Conservation (phyloP, 108 stramenopile genomes). For the Cyclotella distinguenda region DNA sequence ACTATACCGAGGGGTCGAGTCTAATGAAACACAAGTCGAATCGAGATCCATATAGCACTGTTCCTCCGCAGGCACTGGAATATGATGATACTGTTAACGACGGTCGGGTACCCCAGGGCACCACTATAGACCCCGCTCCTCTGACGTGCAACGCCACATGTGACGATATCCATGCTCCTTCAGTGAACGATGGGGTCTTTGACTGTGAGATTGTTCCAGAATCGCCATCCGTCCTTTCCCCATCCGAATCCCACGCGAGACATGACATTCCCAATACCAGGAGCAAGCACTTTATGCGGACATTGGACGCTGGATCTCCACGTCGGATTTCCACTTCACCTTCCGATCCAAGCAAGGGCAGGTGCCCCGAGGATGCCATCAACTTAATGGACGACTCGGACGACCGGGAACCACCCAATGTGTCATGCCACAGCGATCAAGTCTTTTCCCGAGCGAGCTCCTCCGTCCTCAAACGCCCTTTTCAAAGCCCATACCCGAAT, state of each 20-base stretch:
- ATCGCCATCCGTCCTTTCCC: slow-evolving; percentile 18
- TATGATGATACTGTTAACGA: not conserved
- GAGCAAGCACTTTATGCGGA: not conserved
- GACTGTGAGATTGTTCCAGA: slow-evolving; percentile 24
- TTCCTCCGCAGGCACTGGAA: not conserved
- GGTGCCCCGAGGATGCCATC: slow-evolving; percentile 27
- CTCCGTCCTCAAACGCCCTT: slow-evolving; percentile 18
- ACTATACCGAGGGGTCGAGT: slow-evolving; percentile 10
- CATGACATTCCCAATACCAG: slow-evolving; percentile 2
- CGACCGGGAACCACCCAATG: not conserved
- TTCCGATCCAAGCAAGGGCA: not conserved
- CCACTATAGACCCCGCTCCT: not conserved
- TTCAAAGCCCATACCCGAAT: slow-evolving; percentile 33
- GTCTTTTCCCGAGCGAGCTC: not conserved
- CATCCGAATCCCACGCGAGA: not conserved
- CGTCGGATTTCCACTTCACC: slow-evolving; percentile 41
- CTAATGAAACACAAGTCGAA: not conserved
- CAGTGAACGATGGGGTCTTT: not conserved
- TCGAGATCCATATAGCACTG: not conserved
- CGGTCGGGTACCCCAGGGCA: not conserved
- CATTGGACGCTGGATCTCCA: slow-evolving; percentile 6
- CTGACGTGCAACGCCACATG: not conserved
- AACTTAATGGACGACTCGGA: slow-evolving; percentile 21
- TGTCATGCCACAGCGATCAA: not conserved
- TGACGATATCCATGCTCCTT: too few species aligned